These are phyloP conservation scores for Deinandra increscens DNA, from an alignment of 129 eudicot genomes.

Conservation along the genomic window DNA sequence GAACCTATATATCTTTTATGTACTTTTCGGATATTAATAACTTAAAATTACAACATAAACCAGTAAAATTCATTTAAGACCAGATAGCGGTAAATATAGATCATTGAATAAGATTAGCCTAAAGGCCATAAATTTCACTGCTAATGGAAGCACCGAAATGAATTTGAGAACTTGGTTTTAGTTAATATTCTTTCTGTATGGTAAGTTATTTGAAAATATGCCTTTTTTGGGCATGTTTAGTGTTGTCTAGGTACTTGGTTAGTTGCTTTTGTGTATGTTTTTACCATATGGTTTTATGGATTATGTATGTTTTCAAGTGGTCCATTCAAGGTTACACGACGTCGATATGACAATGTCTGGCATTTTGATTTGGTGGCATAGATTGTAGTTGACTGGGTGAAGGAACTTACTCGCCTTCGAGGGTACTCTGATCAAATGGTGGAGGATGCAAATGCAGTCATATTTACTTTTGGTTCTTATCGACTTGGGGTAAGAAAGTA, in stretches of 20 bases:
- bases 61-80: not conserved
- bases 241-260: not conserved
- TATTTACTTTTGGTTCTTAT: slow-evolving; percentile 81
- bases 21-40: too few species aligned
- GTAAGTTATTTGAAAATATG: not conserved
- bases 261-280: not conserved
- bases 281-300: not conserved
- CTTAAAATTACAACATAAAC: slow-evolving; percentile 10
- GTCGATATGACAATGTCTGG: slow-evolving; percentile 22
- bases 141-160: not conserved
- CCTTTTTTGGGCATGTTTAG: not conserved
- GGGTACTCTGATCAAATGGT: slow-evolving; percentile 85
- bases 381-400: slow-evolving; percentile 79
- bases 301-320: not conserved
- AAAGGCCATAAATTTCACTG: not conserved
- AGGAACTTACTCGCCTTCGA: slow-evolving; percentile 67
- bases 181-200: not conserved
- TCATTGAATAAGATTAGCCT: not conserved
- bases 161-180: slow-evolving; percentile 9
- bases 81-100: not conserved
- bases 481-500: slow-evolving; percentile 60
- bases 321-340: not conserved
- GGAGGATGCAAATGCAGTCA: slow-evolving; percentile 79
- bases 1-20: too few species aligned
- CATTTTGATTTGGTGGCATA: slow-evolving; percentile 24